phyloP scores from a whole-genome alignment of 768 basidiomycete species.

The Cantharellus anzutake region DNA sequence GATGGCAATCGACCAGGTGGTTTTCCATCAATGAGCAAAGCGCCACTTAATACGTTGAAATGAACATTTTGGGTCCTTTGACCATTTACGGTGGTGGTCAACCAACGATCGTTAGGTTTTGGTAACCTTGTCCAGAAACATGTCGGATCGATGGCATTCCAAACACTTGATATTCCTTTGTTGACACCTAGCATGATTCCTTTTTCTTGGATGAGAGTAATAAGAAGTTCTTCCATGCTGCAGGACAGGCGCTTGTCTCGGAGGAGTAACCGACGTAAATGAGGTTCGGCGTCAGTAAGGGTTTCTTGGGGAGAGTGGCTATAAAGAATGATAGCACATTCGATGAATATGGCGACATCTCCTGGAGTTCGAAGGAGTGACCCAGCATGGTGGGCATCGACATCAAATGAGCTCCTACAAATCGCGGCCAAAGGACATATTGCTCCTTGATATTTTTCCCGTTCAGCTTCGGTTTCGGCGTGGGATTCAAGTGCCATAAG shows the following conservation, averaged over 20 bases:
- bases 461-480: slow-evolving; percentile 7
- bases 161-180: neutral
- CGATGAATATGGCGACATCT: slow-evolving; percentile 17
- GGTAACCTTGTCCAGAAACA: neutral
- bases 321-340: slow-evolving; percentile 18
- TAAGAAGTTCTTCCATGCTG: neutral
- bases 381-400: slow-evolving; percentile 11
- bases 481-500: slow-evolving; percentile 14
- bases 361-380: slow-evolving; percentile 11
- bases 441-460: slow-evolving; percentile 11
- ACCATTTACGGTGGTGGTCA: neutral
- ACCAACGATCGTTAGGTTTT: slow-evolving; percentile 1
- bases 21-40: neutral
- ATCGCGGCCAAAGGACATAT: slow-evolving; percentile 21
- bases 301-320: slow-evolving; percentile 7
- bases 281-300: neutral
- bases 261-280: neutral
- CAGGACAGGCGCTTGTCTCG: neutral
- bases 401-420: slow-evolving; percentile 25
- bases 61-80: slow-evolving; percentile 1
- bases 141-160: neutral
- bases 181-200: neutral
- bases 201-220: neutral
- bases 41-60: neutral
- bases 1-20: slow-evolving; percentile 1